Evolutionary conservation across 179 eudicot species (phyloP), one percentile per base, ranked within the genome.

Genomic region (Spinacia oleracea): DNA sequence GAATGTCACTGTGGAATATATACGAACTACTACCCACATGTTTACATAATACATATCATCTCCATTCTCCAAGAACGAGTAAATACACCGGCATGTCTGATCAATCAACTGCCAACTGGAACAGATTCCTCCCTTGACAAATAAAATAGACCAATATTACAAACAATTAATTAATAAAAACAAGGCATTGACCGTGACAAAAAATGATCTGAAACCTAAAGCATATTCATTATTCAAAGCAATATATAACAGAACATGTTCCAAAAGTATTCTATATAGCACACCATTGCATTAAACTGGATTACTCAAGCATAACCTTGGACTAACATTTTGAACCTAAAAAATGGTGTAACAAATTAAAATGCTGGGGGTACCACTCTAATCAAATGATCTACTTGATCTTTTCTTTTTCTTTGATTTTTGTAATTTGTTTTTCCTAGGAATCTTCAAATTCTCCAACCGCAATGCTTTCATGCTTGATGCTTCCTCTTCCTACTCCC

Each of bases 361-460:
- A 81, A 80, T n/a, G 38, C 1, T 35, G 1, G 38, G 38, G 38
- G 77, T 73, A 27, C 68, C 35, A 53, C 38, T 10, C 25, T 51
- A 53, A 32, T 32, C 77, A 70, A 74, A 66, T 63, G 48, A 53
- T 77, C 34, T 63, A 48, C 80, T 83, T 81, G 69, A 77, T 62
- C 76, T 85, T 77, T 81, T 86, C 79, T 82, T 89, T 74, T 87
- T 85, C 82, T 84, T 85, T n/a, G 83, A 42, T 45, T 81, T 76
- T 51, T 75, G 73, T 75, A 51, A 79, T 83, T 86, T 75, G 73
- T 75, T 59, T 80, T 83, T 86, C 85, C 70, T 59, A 84, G 40
- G 83, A 82, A 70, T 58, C 81, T 55, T 63, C 78, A 15, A 80
- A 55, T 53, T 53, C 83, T 59, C 67, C 77, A 60, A 63, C 73